Percentiles rank a stretch among this genome's conserved stretches.
These are phyloP conservation scores for Acrodontium crateriforme DNA, from an alignment of 2,329 filamentous ascomycete genomes.

Conservation along the genomic window DNA sequence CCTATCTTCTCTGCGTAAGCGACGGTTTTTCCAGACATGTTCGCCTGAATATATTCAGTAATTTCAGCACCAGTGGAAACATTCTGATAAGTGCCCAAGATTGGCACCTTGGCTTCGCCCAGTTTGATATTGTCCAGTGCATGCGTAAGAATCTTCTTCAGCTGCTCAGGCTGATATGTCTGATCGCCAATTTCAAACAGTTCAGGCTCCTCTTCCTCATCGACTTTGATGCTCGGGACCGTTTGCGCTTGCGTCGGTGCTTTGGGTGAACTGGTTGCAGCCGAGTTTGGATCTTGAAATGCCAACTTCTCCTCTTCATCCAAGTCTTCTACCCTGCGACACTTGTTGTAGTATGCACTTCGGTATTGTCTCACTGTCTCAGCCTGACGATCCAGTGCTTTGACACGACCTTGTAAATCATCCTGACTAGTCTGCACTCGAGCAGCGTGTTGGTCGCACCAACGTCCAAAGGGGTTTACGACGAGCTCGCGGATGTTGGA, in stretches of 20 bases:
- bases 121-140: conserved; percentile 79
- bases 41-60: conserved; percentile 83
- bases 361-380: conserved; percentile 85
- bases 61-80: conserved; percentile 86
- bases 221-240: conserved; percentile 78
- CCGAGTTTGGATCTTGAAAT: conserved; percentile 66
- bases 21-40: conserved; percentile 65
- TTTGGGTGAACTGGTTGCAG: conserved; percentile 35
- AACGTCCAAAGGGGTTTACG: conserved; percentile 82
- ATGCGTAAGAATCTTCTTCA: conserved; percentile 79
- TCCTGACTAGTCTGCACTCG: conserved; percentile 91
- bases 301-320: conserved; percentile 98
- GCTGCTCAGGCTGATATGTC: conserved; percentile 66
- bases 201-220: conserved; percentile 55
- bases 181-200: conserved; percentile 84
- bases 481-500: conserved; percentile 94
- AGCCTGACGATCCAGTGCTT: conserved; percentile 81
- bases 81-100: conserved; percentile 88
- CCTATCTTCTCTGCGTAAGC: conserved; percentile 90
- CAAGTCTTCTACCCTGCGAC: conserved; percentile 83
- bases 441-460: conserved; percentile 88
- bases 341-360: conserved; percentile 98
- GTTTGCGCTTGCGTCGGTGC: conserved; percentile 28
- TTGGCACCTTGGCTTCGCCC: conserved; percentile 86
- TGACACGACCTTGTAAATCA: conserved; percentile 79